Conservation (phyloP, 768 basidiomycete genomes). For the Boletus coccyginus region DNA sequence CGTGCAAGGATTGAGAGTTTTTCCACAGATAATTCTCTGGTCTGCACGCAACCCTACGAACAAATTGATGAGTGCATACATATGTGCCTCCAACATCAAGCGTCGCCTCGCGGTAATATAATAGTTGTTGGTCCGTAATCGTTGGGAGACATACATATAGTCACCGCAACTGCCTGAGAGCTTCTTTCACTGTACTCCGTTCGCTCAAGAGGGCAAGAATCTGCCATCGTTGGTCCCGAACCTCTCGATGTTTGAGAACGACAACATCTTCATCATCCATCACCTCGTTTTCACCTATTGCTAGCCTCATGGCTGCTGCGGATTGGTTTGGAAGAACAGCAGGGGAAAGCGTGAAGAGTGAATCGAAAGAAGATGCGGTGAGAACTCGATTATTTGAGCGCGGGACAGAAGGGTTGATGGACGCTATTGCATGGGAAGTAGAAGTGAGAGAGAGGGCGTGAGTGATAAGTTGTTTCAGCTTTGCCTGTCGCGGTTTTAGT, state of each 20-base stretch:
- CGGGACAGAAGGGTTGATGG: slow-evolving; percentile 60
- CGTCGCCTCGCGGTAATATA: not conserved
- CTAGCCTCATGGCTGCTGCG: slow-evolving; percentile 71
- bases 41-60: not conserved
- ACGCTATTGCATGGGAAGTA: slow-evolving; percentile 71
- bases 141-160: not conserved
- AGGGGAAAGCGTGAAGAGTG: slow-evolving; percentile 74
- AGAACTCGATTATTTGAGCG: slow-evolving; percentile 45
- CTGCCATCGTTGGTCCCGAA: slow-evolving; percentile 72
- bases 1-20: not conserved
- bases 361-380: slow-evolving; percentile 69
- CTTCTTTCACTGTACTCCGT: slow-evolving; percentile 68
- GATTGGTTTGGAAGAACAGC: slow-evolving; percentile 76
- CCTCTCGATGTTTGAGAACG: slow-evolving; percentile 60
- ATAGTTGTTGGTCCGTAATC: not conserved
- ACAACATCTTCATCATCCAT: slow-evolving; percentile 46
- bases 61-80: not conserved
- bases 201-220: slow-evolving; percentile 72
- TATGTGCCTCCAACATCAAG: not conserved
- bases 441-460: slow-evolving; percentile 77
- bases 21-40: no score
- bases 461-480: slow-evolving; percentile 80
- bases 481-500: slow-evolving; percentile 47
- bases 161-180: slow-evolving; percentile 39
- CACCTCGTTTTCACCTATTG: slow-evolving; percentile 50